Percentiles rank a stretch among this genome's conserved stretches.
Conservation (phyloP, 495 filamentous ascomycete genomes). For the Trichoderma parareesei region DNA sequence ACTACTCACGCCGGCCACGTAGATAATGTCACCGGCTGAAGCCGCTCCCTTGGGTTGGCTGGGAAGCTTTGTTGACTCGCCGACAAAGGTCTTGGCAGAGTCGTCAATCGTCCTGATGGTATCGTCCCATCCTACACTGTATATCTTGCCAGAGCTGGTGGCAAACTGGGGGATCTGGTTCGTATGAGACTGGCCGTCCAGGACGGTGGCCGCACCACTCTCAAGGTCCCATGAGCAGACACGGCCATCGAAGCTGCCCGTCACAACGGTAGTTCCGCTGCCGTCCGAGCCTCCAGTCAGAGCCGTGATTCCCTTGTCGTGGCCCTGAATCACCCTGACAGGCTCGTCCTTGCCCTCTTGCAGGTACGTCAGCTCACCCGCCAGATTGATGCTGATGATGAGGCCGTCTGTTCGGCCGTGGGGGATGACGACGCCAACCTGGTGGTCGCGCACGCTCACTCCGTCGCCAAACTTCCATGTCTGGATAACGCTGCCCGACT, state of each 20-base stretch:
- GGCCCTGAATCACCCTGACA: conserved; percentile 70
- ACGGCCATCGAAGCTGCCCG: conserved; percentile 84
- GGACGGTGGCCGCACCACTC: conserved; percentile 53
- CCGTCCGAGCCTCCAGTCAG: conserved; percentile 44
- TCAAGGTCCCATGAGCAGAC: conserved; percentile 73
- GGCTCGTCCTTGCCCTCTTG: conserved; percentile 59
- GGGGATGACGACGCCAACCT: conserved; percentile 92
- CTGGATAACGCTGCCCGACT: conserved; percentile 63
- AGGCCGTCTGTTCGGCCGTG: conserved; percentile 72
- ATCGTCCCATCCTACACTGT: conserved; percentile 93
- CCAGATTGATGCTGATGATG: conserved; percentile 80
- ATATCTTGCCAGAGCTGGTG: conserved; percentile 50
- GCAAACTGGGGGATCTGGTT: conserved; percentile 77
- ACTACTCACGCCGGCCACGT: conserved; percentile 58
- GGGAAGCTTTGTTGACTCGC: conserved; percentile 35
- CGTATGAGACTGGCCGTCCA: conserved; percentile 72
- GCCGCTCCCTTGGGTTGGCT: conserved; percentile 46
- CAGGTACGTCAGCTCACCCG: conserved; percentile 87
- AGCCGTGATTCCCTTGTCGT: conserved; percentile 87
- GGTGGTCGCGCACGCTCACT: conserved; percentile 71
- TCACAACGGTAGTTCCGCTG: conserved; percentile 48
- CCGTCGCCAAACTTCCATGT: conserved; percentile 79
- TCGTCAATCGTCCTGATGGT: conserved; percentile 71
- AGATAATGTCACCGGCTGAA: conserved; percentile 32
- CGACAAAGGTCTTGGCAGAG: conserved; percentile 40